A percentile compares a stretch with the other conserved stretches of the same genome.
These are phyloP conservation scores for Boletus fagicola DNA, from an alignment of 768 basidiomycete species.

Conservation along the genomic window DNA sequence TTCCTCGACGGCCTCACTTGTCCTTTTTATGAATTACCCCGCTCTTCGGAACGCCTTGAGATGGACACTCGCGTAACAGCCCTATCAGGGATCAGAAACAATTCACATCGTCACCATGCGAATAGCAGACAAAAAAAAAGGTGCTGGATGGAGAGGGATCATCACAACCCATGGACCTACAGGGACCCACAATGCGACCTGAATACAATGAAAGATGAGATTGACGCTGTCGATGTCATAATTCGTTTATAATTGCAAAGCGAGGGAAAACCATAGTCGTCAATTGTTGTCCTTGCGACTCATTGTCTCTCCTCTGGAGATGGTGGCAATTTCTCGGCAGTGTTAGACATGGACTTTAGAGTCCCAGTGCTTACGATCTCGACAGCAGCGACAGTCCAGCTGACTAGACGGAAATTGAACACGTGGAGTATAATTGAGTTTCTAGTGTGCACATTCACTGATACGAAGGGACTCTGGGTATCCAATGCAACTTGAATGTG, in stretches of 20 bases:
- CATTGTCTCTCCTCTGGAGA: conserved; percentile 9
- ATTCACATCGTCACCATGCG: conserved; percentile 14
- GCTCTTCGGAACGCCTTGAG: background rate
- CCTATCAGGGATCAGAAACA: background rate
- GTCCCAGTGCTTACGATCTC: background rate
- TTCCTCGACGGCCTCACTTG: background rate
- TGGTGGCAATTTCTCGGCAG: background rate
- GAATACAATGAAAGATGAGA: conserved; percentile 15
- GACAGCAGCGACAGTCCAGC: background rate
- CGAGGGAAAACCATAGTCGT: background rate
- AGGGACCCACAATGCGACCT: conserved; percentile 22
- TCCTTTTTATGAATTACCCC: conserved; percentile 18
- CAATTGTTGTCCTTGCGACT: conserved; percentile 7
- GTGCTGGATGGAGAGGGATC: background rate
- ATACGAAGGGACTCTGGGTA: background rate
- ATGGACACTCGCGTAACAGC: conserved; percentile 1
- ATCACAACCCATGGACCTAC: conserved; percentile 17
- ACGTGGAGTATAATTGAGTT: background rate
- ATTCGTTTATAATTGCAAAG: background rate
- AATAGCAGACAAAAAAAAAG: conserved; percentile 18
- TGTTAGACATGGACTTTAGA: background rate
- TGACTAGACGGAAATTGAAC: background rate
- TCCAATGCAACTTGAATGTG: too few species aligned
- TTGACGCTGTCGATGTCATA: background rate
- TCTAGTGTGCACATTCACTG: background rate